Conservation (phyloP, 768 basidiomycete genomes). For the Solioccasus polychromus region DNA sequence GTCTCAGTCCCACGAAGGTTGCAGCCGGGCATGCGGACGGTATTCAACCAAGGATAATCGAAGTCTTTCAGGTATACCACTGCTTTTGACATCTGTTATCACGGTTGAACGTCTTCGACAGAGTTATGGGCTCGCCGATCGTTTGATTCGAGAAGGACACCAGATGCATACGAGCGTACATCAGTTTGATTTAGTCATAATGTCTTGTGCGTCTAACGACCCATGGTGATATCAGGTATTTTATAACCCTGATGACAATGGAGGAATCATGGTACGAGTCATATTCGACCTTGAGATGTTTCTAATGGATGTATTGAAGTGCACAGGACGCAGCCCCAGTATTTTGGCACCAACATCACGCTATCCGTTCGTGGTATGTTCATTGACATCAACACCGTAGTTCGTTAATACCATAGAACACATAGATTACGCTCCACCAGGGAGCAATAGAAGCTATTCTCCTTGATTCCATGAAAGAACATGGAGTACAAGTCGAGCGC, state of each 20-base stretch:
- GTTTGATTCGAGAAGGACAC: conserved; percentile 56
- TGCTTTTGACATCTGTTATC: not conserved
- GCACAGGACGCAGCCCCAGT: conserved; percentile 58
- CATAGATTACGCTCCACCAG: conserved; percentile 33
- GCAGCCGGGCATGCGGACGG: not conserved
- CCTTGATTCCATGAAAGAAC: conserved; percentile 32
- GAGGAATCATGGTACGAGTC: conserved; percentile 54
- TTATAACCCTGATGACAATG: conserved; percentile 58
- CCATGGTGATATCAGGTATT: conserved; percentile 49
- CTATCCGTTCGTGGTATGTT: conserved; percentile 61
- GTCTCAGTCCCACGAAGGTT: not conserved
- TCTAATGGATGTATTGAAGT: conserved; percentile 31
- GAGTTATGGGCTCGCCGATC: conserved; percentile 38
- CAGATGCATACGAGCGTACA: conserved; percentile 66
- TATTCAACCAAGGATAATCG: conserved; percentile 49
- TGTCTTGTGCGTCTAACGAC: not conserved
- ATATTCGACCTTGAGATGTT: not conserved
- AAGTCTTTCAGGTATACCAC: conserved; percentile 44
- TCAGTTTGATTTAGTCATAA: not conserved
- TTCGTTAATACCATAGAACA: not conserved
- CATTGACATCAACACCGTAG: not conserved
- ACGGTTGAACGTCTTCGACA: not conserved
- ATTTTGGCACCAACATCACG: conserved; percentile 59
- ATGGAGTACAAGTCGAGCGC: conserved; percentile 33
- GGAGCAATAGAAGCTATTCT: conserved; percentile 38